Percentiles rank a stretch among this genome's conserved stretches.
phyloP scores from a whole-genome alignment of 345 rosid species.

The Populus nigra region DNA sequence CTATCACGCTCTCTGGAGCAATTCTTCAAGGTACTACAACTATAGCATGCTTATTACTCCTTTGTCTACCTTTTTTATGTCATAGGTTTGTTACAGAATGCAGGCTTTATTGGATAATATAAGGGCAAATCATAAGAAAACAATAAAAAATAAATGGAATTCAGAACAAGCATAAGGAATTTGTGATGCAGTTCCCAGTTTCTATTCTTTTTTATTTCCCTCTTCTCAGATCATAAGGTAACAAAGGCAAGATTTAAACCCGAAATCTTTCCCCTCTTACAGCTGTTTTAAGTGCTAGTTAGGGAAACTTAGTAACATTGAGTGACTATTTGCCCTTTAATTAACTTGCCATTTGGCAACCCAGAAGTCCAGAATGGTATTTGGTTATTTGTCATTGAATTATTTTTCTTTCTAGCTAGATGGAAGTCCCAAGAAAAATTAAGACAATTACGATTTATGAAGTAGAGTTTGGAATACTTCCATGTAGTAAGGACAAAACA shows the following conservation, averaged over 20 bases:
- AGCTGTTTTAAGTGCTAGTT: neutral
- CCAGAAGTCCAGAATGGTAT: neutral
- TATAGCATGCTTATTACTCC: neutral
- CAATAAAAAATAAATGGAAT: neutral
- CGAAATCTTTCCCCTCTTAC: neutral
- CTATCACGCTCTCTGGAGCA: slow-evolving; percentile 59
- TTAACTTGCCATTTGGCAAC: neutral
- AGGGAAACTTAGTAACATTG: neutral
- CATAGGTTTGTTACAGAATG: neutral
- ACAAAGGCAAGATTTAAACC: neutral
- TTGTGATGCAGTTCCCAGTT: neutral
- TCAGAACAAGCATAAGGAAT: neutral
- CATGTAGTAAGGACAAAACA: slow-evolving; percentile 3
- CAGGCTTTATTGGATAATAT: neutral
- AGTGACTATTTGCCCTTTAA: neutral
- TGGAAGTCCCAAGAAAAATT: neutral
- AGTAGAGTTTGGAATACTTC: neutral
- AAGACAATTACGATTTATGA: neutral
- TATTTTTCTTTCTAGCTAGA: no score
- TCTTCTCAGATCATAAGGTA: neutral
- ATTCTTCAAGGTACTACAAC: slow-evolving; percentile 54
- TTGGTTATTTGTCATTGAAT: no score
- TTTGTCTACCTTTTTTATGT: neutral
- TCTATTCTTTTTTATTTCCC: neutral
- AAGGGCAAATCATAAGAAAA: neutral